Base-by-base conservation (phyloP, 306 rosid genomes). In the Pyrus communis region DNA sequence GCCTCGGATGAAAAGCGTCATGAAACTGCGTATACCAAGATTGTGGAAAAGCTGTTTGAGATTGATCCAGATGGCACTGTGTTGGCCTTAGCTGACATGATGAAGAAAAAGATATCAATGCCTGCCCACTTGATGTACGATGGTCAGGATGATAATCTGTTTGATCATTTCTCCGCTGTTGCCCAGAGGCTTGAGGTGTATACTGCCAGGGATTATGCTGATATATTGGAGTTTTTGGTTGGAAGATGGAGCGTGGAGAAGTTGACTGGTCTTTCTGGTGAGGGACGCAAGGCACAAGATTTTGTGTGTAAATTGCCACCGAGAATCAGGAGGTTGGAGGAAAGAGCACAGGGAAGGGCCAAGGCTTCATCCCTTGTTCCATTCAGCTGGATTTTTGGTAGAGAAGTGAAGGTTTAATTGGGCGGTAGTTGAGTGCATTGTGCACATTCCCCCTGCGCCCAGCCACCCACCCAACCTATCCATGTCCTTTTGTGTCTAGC, bases 1-100 rank as follows among this genome's bases (percentile, higher is more conserved):
- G 88, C 91, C 7, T 80, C 90, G 0, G 90, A 87, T 74, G 91
- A 87, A 76, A 87, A 87, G 27, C 88, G 88, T 61, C 91, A 82
- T 31, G 88, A 87, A 76, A 80, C 82, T 19, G 88, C 91, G 71
- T 87, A 84, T 82, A 84, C 91, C 11, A 87, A 84, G 88, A 87
- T 87, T 23, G 91, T 85, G 58, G 91, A 85, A 79, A 87, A 87
- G 83, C 88, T 84, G 55, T 84, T 87, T 31, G 91, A 87, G 83
- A 79, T 84, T 1, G 88, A 87, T 77, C 88, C 88, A 2, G 84
- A 87, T 76, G 83, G 80, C 78, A 84, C 88, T 13, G 80, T 87
- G 40, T 58, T 84, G 83, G 88, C 88, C 70, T 84, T 87, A 72
- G 88, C 88, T 52, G 84, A 87, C 82, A 84, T 87, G 90, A 87